phyloP scores from a whole-genome alignment of 2,329 filamentous ascomycete species.

The Calonectria naviculata region DNA sequence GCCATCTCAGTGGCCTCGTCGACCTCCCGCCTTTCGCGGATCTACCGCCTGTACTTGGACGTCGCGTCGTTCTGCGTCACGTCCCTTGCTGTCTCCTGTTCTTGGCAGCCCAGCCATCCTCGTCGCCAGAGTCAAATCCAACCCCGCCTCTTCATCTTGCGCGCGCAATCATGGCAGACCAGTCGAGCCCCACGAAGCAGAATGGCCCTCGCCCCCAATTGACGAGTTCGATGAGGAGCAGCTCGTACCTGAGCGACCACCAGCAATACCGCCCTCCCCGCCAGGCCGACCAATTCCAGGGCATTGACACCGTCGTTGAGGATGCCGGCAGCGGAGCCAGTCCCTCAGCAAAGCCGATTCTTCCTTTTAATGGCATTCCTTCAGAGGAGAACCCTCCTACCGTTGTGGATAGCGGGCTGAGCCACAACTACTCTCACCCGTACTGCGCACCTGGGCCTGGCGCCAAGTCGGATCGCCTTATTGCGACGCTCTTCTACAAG shows the following conservation, averaged over 20 bases:
- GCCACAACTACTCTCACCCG: constrained; percentile 71
- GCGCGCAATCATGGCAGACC: constrained; percentile 46
- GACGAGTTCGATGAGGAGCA: constrained; percentile 64
- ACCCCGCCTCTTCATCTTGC: constrained; percentile 21
- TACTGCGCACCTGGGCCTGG: constrained; percentile 69
- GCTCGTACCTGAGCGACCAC: constrained; percentile 71
- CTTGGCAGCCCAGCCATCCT: not conserved
- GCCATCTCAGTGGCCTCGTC: constrained; percentile 24
- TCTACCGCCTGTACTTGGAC: not conserved
- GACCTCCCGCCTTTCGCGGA: not conserved
- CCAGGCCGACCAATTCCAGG: constrained; percentile 64
- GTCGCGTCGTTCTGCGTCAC: not conserved
- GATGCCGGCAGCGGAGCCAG: constrained; percentile 54
- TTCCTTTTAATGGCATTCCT: constrained; percentile 70
- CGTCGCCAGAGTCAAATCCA: constrained; percentile 27
- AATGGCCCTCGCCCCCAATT: constrained; percentile 59
- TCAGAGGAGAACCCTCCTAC: constrained; percentile 68
- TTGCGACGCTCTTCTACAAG: constrained; percentile 75
- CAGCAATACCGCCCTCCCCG: constrained; percentile 71
- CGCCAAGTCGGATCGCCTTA: constrained; percentile 59
- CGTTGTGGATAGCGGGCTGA: constrained; percentile 71
- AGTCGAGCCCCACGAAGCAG: constrained; percentile 44
- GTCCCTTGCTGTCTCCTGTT: constrained; percentile 5
- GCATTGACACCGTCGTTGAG: constrained; percentile 74
- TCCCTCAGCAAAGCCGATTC: constrained; percentile 53